Evolutionary conservation across 2,329 filamentous ascomycete species (phyloP), one percentile per base, ranked within the genome.

Genomic region (Apiospora sp.): DNA sequence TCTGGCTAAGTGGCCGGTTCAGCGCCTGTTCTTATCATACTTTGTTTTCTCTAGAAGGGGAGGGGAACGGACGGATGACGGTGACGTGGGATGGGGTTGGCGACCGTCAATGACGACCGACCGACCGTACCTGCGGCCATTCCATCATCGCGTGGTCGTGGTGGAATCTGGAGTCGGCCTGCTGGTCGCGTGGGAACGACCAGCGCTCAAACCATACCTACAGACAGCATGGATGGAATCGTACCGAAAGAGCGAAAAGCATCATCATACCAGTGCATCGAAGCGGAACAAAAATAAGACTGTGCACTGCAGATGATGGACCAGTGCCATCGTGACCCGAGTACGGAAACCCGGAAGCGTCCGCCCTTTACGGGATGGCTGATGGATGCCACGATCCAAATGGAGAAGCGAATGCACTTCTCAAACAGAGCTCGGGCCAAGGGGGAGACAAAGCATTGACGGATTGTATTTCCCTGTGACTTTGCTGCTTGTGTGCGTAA

Each of bases 261-360:
- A 49, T 49, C 46, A 49, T 49, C 46, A 61, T 61, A 19, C 22
- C 51, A n/a, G 27, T 22, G 54, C 54, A 37, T 19, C 4, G 27
- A 34, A 30, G 51, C 51, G 49, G 49, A 27, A 54, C 49, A 54
- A 54, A 19, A 34, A 3, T 7, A 61, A 37, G 54, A 61, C 54
- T 61, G 54, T 61, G 54, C 54, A 34, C 27, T 61, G 54, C 54
- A 61, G 27, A 7, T n/a, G 30, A 61, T 37, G 30, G 54, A 58
- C 54, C 54, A 58, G 54, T 34, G 16, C 30, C 54, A 64, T 64
- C 58, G 58, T 41, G 58, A 64, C 58, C 58, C 58, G 34, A 64
- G 58, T 41, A 41, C 58, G 58, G 58, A 64, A 64, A 64, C 58
- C 34, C 58, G 58, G 58, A 41, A n/a, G 58, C 58, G 30, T 64